Base-by-base conservation (phyloP, 2,329 filamentous ascomycete genomes). In the Penicillium sp. region DNA sequence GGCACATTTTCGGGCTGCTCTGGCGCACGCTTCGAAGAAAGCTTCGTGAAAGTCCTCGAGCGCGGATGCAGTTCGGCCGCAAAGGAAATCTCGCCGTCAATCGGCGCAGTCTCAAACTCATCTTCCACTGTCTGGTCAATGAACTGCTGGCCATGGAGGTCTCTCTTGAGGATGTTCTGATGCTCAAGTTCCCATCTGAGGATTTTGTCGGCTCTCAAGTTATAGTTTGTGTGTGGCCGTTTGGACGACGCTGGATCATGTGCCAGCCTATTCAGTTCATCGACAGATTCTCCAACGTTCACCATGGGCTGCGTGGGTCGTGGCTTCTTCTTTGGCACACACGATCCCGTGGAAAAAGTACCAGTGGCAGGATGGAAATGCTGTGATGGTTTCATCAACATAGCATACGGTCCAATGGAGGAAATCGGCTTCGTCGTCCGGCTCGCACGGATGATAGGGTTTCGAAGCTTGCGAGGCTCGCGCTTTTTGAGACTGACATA, bases 331-430 rank as follows among this genome's bases (percentile, higher is more conserved):
- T 29, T 48, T n/a, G 27, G 32, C 13, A n/a, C 27, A 11, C 61
- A 48, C 3, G 71, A 70, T n/a, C 75, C 66, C 0, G 78, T 81
- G 2, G 73, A 75, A 60, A 80, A 81, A 0, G 79, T 81, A 4
- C 79, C 78, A 31, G 64, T 77, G 3, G 58, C 54, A 8, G 62
- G 29, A 54, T 79, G 68, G 59, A 78, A 80, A 1, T 55, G 50
- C 45, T 77, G 74, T 13, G 56, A 58, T 16, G 76, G 68, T 43
- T 67, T 70, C 67, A 76, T 74, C 21, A 78, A 51, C 63, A 75
- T 73, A 10, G 68, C 61, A 56, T 69, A 66, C 4, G 66, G 62
- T 2, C 60, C 62, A 39, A 69, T 59, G 34, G 55, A 51, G 18
- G 69, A 70, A 8, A 70, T 63, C 16, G 61, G 57, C 11, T 55